A percentile compares a stretch with the other conserved stretches of the same genome.
phyloP scores from a whole-genome alignment of 306 rosid species.

The Mimosa pudica region DNA sequence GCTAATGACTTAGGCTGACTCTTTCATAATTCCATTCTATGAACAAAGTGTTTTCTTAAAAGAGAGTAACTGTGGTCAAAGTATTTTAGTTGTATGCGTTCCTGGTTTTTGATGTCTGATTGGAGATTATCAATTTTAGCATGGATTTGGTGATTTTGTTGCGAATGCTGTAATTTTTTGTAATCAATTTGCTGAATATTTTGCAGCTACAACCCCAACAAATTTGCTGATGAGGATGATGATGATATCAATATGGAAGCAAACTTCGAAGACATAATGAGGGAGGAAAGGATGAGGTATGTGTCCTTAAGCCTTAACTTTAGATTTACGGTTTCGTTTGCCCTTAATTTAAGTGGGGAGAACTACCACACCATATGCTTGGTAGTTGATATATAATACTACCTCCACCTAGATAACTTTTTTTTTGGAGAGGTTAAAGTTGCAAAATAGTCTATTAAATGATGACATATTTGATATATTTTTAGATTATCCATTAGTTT shows the following conservation, averaged over 20 bases:
- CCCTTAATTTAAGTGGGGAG: not conserved
- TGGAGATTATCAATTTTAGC: constrained; percentile 16
- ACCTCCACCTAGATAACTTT: too few relatives aligned
- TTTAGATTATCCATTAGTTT: too few relatives aligned
- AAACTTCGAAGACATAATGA: constrained; percentile 68
- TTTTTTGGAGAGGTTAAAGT: too few relatives aligned
- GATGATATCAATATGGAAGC: constrained; percentile 84
- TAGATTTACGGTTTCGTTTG: constrained; percentile 6
- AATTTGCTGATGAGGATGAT: constrained; percentile 49
- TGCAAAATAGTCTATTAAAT: too few relatives aligned
- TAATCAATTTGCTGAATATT: constrained; percentile 28
- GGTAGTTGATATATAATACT: not conserved
- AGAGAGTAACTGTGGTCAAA: not conserved
- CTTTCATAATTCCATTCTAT: not conserved
- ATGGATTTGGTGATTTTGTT: not conserved
- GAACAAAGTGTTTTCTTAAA: not conserved
- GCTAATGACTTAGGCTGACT: not conserved
- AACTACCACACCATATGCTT: not conserved
- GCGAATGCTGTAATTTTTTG: constrained; percentile 2
- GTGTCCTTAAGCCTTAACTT: constrained; percentile 14
- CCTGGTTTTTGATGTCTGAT: not conserved
- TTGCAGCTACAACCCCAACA: constrained; percentile 68
- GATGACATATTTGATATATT: too few relatives aligned
- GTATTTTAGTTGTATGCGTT: not conserved
- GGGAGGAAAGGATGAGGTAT: constrained; percentile 79